phyloP scores from a whole-genome alignment of 306 rosid genomes.

The Quercus ilex region DNA sequence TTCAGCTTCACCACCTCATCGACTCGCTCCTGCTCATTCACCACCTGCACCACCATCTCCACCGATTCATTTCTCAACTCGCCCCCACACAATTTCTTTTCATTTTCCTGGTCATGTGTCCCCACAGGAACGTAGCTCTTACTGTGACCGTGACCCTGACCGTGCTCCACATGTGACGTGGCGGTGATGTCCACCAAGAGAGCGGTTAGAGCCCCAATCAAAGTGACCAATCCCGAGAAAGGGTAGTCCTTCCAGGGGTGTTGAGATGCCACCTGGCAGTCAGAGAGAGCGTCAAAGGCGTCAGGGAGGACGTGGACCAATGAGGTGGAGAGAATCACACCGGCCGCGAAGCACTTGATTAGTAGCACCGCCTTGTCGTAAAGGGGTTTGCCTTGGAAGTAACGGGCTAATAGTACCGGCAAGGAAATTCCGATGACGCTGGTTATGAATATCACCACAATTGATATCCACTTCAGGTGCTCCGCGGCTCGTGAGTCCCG shows the following conservation, averaged over 20 bases:
- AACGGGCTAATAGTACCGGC: slow-evolving; percentile 70
- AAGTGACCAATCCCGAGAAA: slow-evolving; percentile 74
- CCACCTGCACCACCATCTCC: slow-evolving; percentile 15
- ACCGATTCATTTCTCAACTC: slow-evolving; percentile 8
- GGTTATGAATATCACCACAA: slow-evolving; percentile 68
- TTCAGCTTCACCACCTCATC: slow-evolving; percentile 49
- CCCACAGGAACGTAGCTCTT: slow-evolving; percentile 48
- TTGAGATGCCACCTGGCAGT: slow-evolving; percentile 69
- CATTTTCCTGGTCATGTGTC: slow-evolving; percentile 26
- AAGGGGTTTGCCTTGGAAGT: slow-evolving; percentile 71
- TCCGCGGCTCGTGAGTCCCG: slow-evolving; percentile 64
- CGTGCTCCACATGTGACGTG: slow-evolving; percentile 67
- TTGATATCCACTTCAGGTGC: slow-evolving; percentile 57
- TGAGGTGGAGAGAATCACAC: slow-evolving; percentile 92
- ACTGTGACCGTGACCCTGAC: neutral
- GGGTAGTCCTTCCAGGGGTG: slow-evolving; percentile 97
- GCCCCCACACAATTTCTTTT: slow-evolving; percentile 14
- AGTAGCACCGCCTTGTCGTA: slow-evolving; percentile 67
- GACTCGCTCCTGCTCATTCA: slow-evolving; percentile 4
- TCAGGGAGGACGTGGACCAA: slow-evolving; percentile 96
- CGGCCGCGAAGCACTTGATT: slow-evolving; percentile 92
- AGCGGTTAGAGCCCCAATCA: slow-evolving; percentile 58
- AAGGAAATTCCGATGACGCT: slow-evolving; percentile 69
- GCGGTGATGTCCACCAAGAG: slow-evolving; percentile 79
- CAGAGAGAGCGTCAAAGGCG: slow-evolving; percentile 78